These are phyloP conservation scores for Arachis hypogaea DNA, from an alignment of 306 rosid genomes.

Conservation along the genomic window DNA sequence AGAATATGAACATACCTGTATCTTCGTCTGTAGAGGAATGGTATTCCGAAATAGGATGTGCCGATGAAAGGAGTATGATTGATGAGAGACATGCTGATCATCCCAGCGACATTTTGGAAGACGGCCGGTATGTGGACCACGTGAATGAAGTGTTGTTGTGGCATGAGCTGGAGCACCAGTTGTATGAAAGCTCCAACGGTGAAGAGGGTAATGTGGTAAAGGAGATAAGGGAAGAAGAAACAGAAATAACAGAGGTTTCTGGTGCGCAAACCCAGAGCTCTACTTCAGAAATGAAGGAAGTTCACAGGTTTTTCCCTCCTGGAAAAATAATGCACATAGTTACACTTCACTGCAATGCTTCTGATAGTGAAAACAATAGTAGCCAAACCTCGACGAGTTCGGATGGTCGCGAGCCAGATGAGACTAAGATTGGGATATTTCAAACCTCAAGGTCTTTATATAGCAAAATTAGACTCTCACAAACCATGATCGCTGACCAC, in stretches of 20 bases:
- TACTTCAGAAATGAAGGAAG: conserved; percentile 62
- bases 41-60: conserved; percentile 69
- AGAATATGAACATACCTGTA: conserved; percentile 57
- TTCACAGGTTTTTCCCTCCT: conserved; percentile 81
- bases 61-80: conserved; percentile 45
- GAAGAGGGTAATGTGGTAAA: conserved; percentile 65
- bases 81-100: conserved; percentile 39
- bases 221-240: conserved; percentile 74
- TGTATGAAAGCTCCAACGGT: conserved; percentile 56
- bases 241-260: conserved; percentile 62
- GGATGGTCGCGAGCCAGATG: conserved; percentile 51
- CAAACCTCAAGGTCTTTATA: conserved; percentile 79
- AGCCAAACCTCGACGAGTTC: conserved; percentile 52
- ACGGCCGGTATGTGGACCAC: conserved; percentile 56
- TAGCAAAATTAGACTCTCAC: conserved; percentile 86
- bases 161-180: conserved; percentile 90
- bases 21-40: conserved; percentile 70
- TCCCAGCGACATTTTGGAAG: conserved; percentile 42
- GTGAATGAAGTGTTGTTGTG: conserved; percentile 89
- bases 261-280: conserved; percentile 57
- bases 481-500: conserved; percentile 94
- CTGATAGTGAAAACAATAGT: conserved; percentile 48
- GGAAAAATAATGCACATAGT: conserved; percentile 94
- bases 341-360: conserved; percentile 40
- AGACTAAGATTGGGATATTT: conserved; percentile 70